Base-by-base conservation (phyloP, 768 basidiomycete species). In the Leccinum subgranulosum region DNA sequence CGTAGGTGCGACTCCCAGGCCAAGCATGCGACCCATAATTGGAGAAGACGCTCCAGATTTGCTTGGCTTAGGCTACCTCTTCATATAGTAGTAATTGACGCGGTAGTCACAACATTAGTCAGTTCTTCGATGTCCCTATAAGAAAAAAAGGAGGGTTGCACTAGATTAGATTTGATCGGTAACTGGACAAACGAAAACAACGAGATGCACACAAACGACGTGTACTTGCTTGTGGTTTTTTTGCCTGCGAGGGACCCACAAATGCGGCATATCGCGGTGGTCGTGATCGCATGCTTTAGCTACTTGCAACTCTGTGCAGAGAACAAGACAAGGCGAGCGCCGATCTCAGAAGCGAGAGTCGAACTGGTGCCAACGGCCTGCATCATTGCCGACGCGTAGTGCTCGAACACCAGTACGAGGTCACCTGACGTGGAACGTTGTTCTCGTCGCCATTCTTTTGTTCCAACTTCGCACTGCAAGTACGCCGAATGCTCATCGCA, bases 111-210 rank as follows among this genome's bases (percentile, higher is more conserved):
- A 50, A 11, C 34, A 23, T n/a, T 28, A 46, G 31, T 5, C 11
- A 23, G 28, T 12, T 43, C 43, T 21, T 28, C 3, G 7, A n/a
- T 9, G 33, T 17, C 19, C 50, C 47, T 34, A 14, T 33, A 7
- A 34, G 34, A 39, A 7, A 23, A 14, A 7, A 29, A 2, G 8
- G 29, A 17, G 61, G 25, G 19, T 45, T 9, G 19, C 6, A 21
- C 47, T 43, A 34, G 58, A 53, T 60, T 23, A 36, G 48, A 60
- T 21, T 52, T n/a, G 28, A 27, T 55, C 47, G 14, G 51, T n/a
- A 17, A 19, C 29, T 15, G 4, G n/a, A 33, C n/a, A 62, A 34
- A 47, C 50, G 47, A 49, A 50, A 21, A 36, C 21, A 25, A 23
- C 49, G 19, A 34, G 27, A 21, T 43, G 39, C 14, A 23, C 45